phyloP scores from a whole-genome alignment of 441 rosid genomes.

The Omphalea diandra region DNA sequence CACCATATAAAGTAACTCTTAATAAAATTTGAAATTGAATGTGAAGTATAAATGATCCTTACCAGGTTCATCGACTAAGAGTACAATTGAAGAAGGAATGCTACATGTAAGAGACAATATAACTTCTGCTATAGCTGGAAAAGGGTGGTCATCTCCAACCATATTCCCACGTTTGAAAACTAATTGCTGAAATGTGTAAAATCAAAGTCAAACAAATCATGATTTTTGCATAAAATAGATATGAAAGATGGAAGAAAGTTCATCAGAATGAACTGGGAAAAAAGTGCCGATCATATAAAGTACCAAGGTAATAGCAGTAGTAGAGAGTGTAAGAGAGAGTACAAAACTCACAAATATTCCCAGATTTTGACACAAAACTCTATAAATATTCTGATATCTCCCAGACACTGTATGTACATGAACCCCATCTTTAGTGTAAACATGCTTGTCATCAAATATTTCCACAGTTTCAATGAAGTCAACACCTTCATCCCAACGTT shows the following conservation, averaged over 20 bases:
- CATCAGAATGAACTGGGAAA: neutral
- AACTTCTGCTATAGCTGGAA: slow-evolving; percentile 74
- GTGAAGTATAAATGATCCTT: slow-evolving; percentile 18
- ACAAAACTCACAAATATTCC: slow-evolving; percentile 71
- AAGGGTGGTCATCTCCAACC: slow-evolving; percentile 77
- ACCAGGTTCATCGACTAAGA: slow-evolving; percentile 94
- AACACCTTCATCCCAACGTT: slow-evolving; percentile 67
- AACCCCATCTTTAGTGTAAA: slow-evolving; percentile 41
- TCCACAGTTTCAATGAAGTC: slow-evolving; percentile 59
- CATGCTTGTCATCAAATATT: slow-evolving; percentile 40
- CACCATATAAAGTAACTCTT: slow-evolving; percentile 8
- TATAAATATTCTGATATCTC: slow-evolving; percentile 43
- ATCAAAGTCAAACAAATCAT: slow-evolving; percentile 28
- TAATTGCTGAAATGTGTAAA: slow-evolving; percentile 53
- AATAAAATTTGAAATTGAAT: slow-evolving; percentile 6
- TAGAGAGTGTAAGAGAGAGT: slow-evolving; percentile 10
- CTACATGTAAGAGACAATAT: slow-evolving; percentile 58
- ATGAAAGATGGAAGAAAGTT: slow-evolving; percentile 1
- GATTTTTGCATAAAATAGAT: slow-evolving; percentile 12
- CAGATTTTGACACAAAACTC: slow-evolving; percentile 59
- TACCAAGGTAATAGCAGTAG: neutral
- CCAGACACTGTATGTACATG: slow-evolving; percentile 43
- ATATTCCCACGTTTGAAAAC: slow-evolving; percentile 83
- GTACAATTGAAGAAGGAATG: slow-evolving; percentile 71
- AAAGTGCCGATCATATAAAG: no score